These are phyloP conservation scores for Lodderomyces pseudojiufengensis DNA, from an alignment of 1,139 yeast genomes.

Conservation along the genomic window DNA sequence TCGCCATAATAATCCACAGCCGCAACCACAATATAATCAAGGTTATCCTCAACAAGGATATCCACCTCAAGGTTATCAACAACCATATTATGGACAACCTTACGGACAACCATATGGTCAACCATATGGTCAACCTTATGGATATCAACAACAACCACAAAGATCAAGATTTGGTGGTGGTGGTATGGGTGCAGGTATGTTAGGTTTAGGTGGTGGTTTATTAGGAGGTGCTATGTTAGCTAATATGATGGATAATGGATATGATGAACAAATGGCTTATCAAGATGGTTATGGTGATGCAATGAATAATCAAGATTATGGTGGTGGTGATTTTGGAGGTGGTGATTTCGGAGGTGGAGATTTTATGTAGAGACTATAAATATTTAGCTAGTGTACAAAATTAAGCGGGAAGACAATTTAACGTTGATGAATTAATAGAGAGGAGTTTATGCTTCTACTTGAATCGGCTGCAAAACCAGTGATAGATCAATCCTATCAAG, in stretches of 20 bases:
- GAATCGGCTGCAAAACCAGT: no score
- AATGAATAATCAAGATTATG: slow-evolving; percentile 20
- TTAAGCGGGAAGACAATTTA: no score
- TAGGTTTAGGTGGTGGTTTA: slow-evolving; percentile 81
- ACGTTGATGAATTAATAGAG: no score
- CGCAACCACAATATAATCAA: slow-evolving; percentile 5
- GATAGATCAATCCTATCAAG: no score
- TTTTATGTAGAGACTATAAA: no score
- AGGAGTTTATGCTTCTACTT: no score
- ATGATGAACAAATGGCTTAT: slow-evolving; percentile 25
- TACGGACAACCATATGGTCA: slow-evolving; percentile 12
- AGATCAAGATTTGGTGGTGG: slow-evolving; percentile 16
- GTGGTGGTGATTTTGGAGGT: slow-evolving; percentile 21
- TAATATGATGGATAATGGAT: slow-evolving; percentile 30
- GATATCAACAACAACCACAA: slow-evolving; percentile 16
- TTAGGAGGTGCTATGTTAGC: slow-evolving; percentile 50
- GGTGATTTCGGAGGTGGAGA: slow-evolving; percentile 23
- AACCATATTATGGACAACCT: slow-evolving; percentile 8
- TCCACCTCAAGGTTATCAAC: slow-evolving; percentile 22
- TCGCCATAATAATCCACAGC: slow-evolving; percentile 14
- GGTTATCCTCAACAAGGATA: slow-evolving; percentile 16
- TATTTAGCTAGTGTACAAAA: no score
- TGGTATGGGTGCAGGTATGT: slow-evolving; percentile 38
- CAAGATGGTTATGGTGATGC: slow-evolving; percentile 28
- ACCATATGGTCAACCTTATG: slow-evolving; percentile 18